A percentile compares a stretch with the other conserved stretches of the same genome.
phyloP scores from a whole-genome alignment of 805 yeast genomes.

The Lachancea kluyveri region DNA sequence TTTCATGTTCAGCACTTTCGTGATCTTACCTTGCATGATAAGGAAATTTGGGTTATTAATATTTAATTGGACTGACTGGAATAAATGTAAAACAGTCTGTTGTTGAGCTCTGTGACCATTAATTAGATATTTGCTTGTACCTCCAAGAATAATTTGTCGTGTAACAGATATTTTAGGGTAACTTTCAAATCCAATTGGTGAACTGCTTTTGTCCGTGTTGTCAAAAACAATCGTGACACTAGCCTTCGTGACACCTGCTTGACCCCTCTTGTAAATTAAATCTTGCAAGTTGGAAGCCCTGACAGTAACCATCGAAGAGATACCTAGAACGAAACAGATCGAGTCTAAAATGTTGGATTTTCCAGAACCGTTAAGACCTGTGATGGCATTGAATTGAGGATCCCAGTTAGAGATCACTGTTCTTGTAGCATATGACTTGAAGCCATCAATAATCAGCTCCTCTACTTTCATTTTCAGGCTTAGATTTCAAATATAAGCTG shows the following conservation, averaged over 20 bases:
- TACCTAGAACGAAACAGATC: conserved; percentile 96
- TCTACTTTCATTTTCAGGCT: conserved; percentile 85
- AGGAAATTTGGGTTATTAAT: conserved; percentile 95
- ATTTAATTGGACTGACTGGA: conserved; percentile 91
- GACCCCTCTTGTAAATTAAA: conserved; percentile 93
- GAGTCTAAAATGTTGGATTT: conserved; percentile 95
- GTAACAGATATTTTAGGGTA: conserved; percentile 80
- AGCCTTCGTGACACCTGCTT: conserved; percentile 96
- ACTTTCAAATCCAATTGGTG: conserved; percentile 85
- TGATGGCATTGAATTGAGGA: conserved; percentile 92
- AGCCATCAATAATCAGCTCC: conserved; percentile 93
- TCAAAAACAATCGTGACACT: conserved; percentile 94
- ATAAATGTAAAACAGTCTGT: conserved; percentile 79
- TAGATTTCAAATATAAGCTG: too few relatives aligned
- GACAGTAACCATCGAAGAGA: conserved; percentile 89
- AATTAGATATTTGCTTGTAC: conserved; percentile 83
- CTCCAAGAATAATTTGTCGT: conserved; percentile 85
- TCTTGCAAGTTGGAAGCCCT: conserved; percentile 92
- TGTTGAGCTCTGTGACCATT: conserved; percentile 97
- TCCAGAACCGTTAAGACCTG: conserved; percentile 97
- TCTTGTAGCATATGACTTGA: conserved; percentile 94
- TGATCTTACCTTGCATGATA: conserved; percentile 98
- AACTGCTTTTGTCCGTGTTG: conserved; percentile 63
- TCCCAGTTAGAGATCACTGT: conserved; percentile 97
- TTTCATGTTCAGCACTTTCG: conserved; percentile 94